A percentile compares a stretch with the other conserved stretches of the same genome.
phyloP scores from a whole-genome alignment of 495 filamentous ascomycete genomes.

The Aspergillus leporis region DNA sequence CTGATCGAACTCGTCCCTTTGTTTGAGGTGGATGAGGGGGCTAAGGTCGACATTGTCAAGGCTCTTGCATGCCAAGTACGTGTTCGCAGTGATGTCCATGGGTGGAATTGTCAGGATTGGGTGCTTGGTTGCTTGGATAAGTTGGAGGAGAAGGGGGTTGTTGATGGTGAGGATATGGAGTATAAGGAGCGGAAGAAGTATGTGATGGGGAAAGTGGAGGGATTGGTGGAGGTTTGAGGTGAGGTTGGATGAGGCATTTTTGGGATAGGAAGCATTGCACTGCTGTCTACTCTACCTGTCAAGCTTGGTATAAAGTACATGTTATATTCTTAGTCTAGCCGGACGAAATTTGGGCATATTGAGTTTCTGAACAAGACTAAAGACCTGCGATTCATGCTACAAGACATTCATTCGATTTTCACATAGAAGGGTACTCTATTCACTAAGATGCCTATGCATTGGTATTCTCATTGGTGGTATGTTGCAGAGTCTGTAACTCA shows the following conservation, averaged over 20 bases:
- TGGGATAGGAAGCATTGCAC: too few relatives aligned
- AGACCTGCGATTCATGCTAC: too few relatives aligned
- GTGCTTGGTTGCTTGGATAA: neutral
- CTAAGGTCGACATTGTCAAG: neutral
- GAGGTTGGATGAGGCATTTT: too few relatives aligned
- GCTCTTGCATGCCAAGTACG: neutral
- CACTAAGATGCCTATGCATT: too few relatives aligned
- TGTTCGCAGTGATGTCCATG: neutral
- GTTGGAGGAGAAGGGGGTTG: neutral
- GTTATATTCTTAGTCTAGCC: too few relatives aligned
- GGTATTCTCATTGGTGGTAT: too few relatives aligned
- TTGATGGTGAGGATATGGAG: neutral
- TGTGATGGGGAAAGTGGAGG: neutral
- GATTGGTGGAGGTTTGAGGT: neutral
- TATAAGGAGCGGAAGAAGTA: neutral
- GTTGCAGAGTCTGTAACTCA: neutral
- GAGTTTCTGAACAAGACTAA: too few relatives aligned
- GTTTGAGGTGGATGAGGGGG: neutral
- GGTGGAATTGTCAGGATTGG: neutral
- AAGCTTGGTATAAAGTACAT: too few relatives aligned
- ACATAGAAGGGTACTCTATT: too few relatives aligned
- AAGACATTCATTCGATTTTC: too few relatives aligned
- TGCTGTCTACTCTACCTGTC: too few relatives aligned
- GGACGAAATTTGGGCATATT: too few relatives aligned
- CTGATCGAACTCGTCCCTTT: neutral